Conservation (phyloP, 441 rosid genomes). For the Gossypium laxum region DNA sequence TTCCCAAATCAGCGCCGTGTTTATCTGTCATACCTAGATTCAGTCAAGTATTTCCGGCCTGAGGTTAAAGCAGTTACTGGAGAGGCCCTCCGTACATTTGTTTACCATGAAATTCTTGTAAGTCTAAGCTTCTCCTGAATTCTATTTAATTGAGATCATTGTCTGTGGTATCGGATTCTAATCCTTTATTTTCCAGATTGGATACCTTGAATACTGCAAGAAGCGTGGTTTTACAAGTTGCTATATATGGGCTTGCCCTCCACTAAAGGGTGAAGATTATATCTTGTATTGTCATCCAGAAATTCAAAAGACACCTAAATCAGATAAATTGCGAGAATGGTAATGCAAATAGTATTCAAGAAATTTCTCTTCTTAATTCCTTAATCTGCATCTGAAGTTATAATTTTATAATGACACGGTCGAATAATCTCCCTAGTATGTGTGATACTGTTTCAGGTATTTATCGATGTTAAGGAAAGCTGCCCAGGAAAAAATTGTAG, state of each 20-base stretch:
- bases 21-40: conserved; percentile 88
- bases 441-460: conserved; percentile 47
- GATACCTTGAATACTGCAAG: conserved; percentile 98
- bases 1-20: conserved; percentile 90
- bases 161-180: conserved; percentile 7
- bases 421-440: not conserved
- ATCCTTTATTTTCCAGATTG: conserved; percentile 46
- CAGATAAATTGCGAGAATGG: conserved; percentile 98
- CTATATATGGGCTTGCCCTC: conserved; percentile 99
- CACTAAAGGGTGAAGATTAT: conserved; percentile 96
- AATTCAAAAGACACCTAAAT: conserved; percentile 97
- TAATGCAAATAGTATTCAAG: conserved; percentile 27
- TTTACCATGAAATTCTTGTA: conserved; percentile 96
- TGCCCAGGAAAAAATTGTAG: conserved; percentile 71
- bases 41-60: conserved; percentile 95
- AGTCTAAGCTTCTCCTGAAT: conserved; percentile 14
- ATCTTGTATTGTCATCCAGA: conserved; percentile 97
- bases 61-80: conserved; percentile 86
- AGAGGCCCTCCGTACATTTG: conserved; percentile 94
- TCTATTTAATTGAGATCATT: conserved; percentile 3
- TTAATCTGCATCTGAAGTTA: not conserved
- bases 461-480: conserved; percentile 86
- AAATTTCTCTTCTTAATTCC: not conserved
- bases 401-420: not conserved
- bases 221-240: conserved; percentile 97